Evolutionary conservation across 2,329 filamentous ascomycete species (phyloP), one percentile per base, ranked within the genome.

Genomic region (Aureobasidium sp.): DNA sequence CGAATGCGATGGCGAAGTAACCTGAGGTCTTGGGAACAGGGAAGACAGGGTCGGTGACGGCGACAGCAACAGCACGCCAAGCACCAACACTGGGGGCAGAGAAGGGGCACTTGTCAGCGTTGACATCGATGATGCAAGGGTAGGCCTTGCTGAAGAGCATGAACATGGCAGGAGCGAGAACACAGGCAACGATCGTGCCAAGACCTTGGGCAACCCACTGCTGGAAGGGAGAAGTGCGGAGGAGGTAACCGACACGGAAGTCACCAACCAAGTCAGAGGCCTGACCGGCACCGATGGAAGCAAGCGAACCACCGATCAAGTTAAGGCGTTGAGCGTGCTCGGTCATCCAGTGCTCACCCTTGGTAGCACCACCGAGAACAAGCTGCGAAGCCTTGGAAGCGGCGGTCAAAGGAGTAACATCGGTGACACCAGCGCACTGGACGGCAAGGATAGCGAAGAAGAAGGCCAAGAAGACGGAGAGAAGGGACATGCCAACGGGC

Each of bases 351-450:
- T 79, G 74, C 62, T 81, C 76, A 65, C 80, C 78, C 42, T 79
- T 79, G 37, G 85, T 87, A 34, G 85, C 84, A 55, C 82, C 86
- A 65, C 86, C 86, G 50, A 86, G 84, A 60, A 89, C 79, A 62
- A 88, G 82, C 75, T 88, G 86, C 2, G 84, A 86, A 5, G 86
- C 86, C 73, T 88, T 89, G 66, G 85, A 81, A 0, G 84, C 84
- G 3, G 86, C 84, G 3, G 86, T 88, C 3, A 88, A 76, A 0
- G 86, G 86, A 0, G 85, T 85, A 66, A 81, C 81, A 66, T 86
- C 83, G 16, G 61, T 62, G 15, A 63, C 81, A 63, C 79, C 83
- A 34, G 80, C 79, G 69, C 82, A 83, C 69, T 86, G 83, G 64
- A 85, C 83, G 50, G 81, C 82, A 27, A 86, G 74, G 75, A 85